Base-by-base conservation (phyloP, 805 yeast genomes). In the Isabelozyma heimii region DNA sequence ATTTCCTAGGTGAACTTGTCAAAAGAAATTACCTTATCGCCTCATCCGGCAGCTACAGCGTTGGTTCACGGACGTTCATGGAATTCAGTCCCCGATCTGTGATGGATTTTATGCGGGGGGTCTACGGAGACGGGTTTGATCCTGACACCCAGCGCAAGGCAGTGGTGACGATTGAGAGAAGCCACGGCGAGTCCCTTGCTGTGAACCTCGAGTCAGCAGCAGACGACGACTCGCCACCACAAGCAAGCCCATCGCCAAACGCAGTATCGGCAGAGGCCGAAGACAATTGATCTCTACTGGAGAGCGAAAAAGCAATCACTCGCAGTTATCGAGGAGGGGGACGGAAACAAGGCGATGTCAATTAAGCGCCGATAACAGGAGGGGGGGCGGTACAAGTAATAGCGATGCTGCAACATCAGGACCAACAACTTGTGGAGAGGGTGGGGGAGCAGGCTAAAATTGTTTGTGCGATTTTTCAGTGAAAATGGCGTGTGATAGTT, bases 61-160 rank as follows among this genome's bases (percentile, higher is more conserved):
- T 73, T 28, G 77, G 77, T 1, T 57, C 63, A 38, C 53, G 76
- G 20, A 57, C 70, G 7, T 44, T 65, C 24, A 54, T 61, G 16
- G 77, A 73, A 52, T 68, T 69, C 43, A 51, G 54, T 4, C 73
- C 74, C 1, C 46, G 51, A 12, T 47, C 62, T n/a, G 60, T 72
- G 40, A 57, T 58, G 43, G 58, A 59, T 35, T 60, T 58, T 20
- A 47, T 70, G 33, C 58, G 58, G 35, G 53, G 44, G 3, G 49
- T 67, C 9, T 69, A 62, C 49, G 67, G 66, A 12, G 49, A 42
- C 2, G 44, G 55, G 8, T 66, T 66, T 55, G 60, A 60, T 51
- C 16, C 47, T 10, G 51, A 54, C 14, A 48, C 58, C 12, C 52
- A 52, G 10, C 54, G 52, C 24, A 60, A 57, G 43, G 49, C 59